Evolutionary conservation across 768 basidiomycete species (phyloP), one percentile per base, ranked within the genome.

Genomic region (Coprinopsis sp.): DNA sequence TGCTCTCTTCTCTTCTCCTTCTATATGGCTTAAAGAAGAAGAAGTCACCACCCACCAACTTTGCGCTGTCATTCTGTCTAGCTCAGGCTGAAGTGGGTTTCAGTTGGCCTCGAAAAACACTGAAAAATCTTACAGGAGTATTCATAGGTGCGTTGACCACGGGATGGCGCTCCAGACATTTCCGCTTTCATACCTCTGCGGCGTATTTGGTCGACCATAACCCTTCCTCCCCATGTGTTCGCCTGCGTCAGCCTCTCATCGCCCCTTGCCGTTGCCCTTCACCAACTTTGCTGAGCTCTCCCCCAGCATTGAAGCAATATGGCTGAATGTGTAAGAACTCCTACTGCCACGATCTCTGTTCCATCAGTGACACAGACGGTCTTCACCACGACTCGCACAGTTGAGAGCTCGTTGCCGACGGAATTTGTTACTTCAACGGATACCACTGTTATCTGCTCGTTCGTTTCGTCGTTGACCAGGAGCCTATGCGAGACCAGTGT

Each of bases 121-220:
- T n/a, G n/a, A n/a, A n/a, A n/a, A n/a, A n/a, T n/a, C n/a, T n/a
- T n/a, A n/a, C n/a, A n/a, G n/a, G n/a, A n/a, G n/a, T n/a, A n/a
- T n/a, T n/a, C n/a, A n/a, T n/a, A n/a, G n/a, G n/a, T n/a, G n/a
- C n/a, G n/a, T n/a, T n/a, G n/a, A n/a, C n/a, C n/a, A n/a, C n/a
- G n/a, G n/a, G n/a, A n/a, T n/a, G n/a, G n/a, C n/a, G n/a, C n/a
- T n/a, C n/a, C n/a, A n/a, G n/a, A n/a, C n/a, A 39, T 33, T 44
- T 16, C 43, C 43, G 43, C 28, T 46, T 46, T 46, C 33, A 25
- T 34, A 34, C 33, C 44, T 28, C 13, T 37, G 44, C 44, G 44
- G 44, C 24, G 44, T 46, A 34, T 19, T 11, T 19, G 34, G 13
- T 13, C 40, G 6, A 39, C 6, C 10, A 22, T 21, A 8, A 23